Percentiles rank a stretch among this genome's conserved stretches.
Evolutionary conservation across 768 basidiomycete genomes (phyloP).

Genomic region (Boletus vinaceobasis): DNA sequence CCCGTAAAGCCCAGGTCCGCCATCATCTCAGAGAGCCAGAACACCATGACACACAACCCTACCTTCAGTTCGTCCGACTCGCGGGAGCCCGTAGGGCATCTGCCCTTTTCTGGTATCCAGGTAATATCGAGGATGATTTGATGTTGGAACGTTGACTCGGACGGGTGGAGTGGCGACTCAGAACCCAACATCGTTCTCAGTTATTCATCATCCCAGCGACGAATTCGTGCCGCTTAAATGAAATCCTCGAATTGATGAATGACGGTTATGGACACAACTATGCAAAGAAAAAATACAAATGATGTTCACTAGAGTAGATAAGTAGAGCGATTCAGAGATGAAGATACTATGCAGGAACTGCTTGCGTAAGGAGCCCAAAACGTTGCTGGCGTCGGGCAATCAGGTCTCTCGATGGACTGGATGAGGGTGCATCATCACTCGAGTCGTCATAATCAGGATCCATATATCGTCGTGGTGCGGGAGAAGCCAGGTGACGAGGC

Average conservation of each 20-base stretch:
- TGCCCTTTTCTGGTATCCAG: too few species aligned
- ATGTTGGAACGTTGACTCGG: background rate
- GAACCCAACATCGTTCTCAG: background rate
- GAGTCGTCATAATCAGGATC: conserved; percentile 35
- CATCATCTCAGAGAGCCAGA: background rate
- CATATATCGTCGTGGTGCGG: conserved; percentile 44
- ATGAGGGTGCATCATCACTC: conserved; percentile 47
- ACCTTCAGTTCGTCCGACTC: background rate
- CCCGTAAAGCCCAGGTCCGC: background rate
- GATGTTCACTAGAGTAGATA: conserved; percentile 17
- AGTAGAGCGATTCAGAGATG: conserved; percentile 6
- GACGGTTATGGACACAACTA: conserved; percentile 20
- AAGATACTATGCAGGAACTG: conserved; percentile 5
- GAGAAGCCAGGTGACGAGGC: conserved; percentile 66
- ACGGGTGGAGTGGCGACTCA: too few species aligned
- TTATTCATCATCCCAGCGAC: background rate
- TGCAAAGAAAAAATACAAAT: conserved; percentile 25
- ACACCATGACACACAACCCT: background rate
- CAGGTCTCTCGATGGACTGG: conserved; percentile 48
- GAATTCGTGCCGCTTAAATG: background rate
- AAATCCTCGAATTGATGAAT: conserved; percentile 3
- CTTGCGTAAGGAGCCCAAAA: conserved; percentile 11
- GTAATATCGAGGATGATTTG: background rate
- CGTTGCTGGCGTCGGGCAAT: conserved; percentile 40
- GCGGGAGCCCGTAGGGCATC: background rate